A percentile compares a stretch with the other conserved stretches of the same genome.
Conservation (phyloP, 768 basidiomycete species). For the Agaricus subrufescens region DNA sequence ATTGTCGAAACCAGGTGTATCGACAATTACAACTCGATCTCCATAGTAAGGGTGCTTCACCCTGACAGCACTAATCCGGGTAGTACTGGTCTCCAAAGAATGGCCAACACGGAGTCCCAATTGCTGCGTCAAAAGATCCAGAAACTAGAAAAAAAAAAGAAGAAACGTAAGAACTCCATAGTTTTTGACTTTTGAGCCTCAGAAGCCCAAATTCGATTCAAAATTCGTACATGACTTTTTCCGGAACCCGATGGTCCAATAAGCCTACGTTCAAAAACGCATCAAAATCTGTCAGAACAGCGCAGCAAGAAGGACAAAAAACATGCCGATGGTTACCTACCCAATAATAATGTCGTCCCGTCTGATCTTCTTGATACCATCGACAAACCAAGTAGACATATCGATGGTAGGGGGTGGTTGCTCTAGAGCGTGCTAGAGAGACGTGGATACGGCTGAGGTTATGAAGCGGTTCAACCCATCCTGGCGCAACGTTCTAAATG, state of each 20-base stretch:
- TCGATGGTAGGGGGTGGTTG: neutral
- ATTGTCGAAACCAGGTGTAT: constrained; percentile 9
- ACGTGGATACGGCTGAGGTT: neutral
- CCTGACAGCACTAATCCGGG: neutral
- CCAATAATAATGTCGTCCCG: constrained; percentile 6
- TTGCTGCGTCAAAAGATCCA: constrained; percentile 7
- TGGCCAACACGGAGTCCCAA: neutral
- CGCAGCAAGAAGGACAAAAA: neutral
- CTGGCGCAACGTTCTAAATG: neutral
- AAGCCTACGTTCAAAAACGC: neutral
- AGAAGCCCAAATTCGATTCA: neutral
- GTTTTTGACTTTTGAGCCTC: too few species aligned
- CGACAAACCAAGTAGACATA: constrained; percentile 8
- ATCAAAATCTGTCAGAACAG: too few species aligned
- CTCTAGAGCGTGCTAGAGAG: neutral
- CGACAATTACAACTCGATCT: constrained; percentile 6
- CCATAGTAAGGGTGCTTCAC: constrained; percentile 1
- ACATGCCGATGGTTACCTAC: neutral
- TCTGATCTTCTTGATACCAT: constrained; percentile 3
- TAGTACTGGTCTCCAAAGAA: neutral
- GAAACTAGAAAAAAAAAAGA: neutral
- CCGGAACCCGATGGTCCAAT: constrained; percentile 5
- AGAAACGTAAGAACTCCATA: neutral
- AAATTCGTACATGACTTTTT: constrained; percentile 3
- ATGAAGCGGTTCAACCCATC: neutral